These are phyloP conservation scores for Tulasnella sp. DNA, from an alignment of 768 basidiomycete genomes.

Conservation along the genomic window DNA sequence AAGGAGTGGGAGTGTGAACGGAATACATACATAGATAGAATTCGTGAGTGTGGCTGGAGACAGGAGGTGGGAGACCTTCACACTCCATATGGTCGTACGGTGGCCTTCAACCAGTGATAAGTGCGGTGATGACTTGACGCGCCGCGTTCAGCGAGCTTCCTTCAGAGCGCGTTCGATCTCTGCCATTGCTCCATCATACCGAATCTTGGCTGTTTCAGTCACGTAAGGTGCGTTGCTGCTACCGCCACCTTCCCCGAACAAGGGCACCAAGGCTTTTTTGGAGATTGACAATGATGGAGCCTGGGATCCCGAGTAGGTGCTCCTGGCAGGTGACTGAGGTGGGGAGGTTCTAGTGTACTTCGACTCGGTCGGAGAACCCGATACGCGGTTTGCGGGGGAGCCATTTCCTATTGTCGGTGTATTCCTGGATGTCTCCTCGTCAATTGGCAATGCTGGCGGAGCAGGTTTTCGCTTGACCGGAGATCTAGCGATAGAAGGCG, in stretches of 20 bases:
- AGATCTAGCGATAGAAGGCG: background rate
- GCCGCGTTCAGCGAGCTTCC: background rate
- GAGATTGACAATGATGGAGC: constrained; percentile 8
- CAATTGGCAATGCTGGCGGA: constrained; percentile 3
- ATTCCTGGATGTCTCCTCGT: constrained; percentile 2
- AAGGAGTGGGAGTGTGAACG: constrained; percentile 14
- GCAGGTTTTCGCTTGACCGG: constrained; percentile 15
- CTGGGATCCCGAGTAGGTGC: constrained; percentile 3
- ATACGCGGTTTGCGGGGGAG: constrained; percentile 15
- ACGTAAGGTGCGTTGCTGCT: constrained; percentile 18
- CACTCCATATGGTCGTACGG: constrained; percentile 7
- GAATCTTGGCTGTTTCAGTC: constrained; percentile 19
- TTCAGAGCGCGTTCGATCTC: constrained; percentile 26
- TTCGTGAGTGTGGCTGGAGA: background rate
- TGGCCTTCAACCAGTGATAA: background rate
- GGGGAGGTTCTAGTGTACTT: constrained; percentile 2
- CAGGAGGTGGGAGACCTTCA: constrained; percentile 1
- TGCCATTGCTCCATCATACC: constrained; percentile 16
- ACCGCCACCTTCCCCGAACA: background rate
- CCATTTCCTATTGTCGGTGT: constrained; percentile 13
- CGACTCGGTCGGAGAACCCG: background rate
- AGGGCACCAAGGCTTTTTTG: constrained; percentile 9
- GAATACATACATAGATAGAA: constrained; percentile 10
- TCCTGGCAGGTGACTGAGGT: constrained; percentile 6
- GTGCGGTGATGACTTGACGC: background rate